phyloP scores from a whole-genome alignment of 305 asterid species.

The Fraxinus platypoda region DNA sequence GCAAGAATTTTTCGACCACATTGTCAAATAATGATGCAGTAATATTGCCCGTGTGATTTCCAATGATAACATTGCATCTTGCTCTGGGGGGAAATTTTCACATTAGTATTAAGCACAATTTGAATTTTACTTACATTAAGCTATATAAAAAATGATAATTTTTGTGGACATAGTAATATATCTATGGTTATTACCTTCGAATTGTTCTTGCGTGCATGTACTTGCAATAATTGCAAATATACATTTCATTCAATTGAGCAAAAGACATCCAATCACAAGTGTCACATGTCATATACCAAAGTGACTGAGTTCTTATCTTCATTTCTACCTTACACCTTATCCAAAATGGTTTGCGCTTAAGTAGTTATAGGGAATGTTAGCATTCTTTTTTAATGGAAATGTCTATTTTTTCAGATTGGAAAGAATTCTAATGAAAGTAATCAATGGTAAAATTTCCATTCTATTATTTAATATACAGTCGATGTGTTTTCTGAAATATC shows the following conservation, averaged over 20 bases:
- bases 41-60: not conserved
- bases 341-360: not conserved
- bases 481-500: not conserved
- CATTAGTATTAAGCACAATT: too few relatives aligned
- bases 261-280: not conserved
- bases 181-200: too few relatives aligned
- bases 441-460: not conserved
- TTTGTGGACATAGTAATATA: too few relatives aligned
- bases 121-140: too few relatives aligned
- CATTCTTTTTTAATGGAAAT: not conserved
- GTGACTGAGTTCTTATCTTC: not conserved
- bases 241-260: not conserved
- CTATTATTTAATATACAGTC: not conserved
- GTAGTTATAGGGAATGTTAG: not conserved
- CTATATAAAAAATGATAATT: too few relatives aligned
- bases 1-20: not conserved
- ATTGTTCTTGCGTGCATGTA: too few relatives aligned
- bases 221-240: too few relatives aligned
- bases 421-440: not conserved
- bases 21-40: not conserved
- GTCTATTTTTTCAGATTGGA: fast-evolving
- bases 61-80: not conserved
- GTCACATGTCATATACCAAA: not conserved
- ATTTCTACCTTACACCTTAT: too few relatives aligned
- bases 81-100: too few relatives aligned